Evolutionary conservation across 495 filamentous ascomycete species (phyloP), one percentile per base, ranked within the genome.

Genomic region (Xylaria intraflava): DNA sequence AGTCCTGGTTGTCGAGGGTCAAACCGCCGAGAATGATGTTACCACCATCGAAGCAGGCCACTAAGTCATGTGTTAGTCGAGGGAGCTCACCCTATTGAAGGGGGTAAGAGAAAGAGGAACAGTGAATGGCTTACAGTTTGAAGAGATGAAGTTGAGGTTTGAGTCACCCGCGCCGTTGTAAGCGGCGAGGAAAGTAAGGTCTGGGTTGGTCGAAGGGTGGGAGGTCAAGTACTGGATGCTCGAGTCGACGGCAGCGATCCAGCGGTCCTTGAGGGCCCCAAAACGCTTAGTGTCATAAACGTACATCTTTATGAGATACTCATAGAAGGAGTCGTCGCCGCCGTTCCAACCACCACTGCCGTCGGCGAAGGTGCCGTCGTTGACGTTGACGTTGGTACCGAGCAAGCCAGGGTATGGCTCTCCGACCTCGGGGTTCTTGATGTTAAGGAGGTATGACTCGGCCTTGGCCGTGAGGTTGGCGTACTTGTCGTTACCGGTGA

Each of bases 231-330:
- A 74, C 31, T 77, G 62, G 30, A 93, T 89, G 20, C 83, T 83
- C 2, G 86, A 90, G 54, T 94, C 84, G 19, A 84, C 88, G 6
- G 90, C 90, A 3, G 72, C 64, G 20, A 88, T 73, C 90, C 90
- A 96, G 51, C 84, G 79, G 57, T 89, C 83, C 52, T 73, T 77
- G 70, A 90, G 89, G 1, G 62, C 29, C 9, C 49, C 69, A 57
- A 86, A 94, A 8, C 82, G 79, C 30, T 67, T 49, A 10, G 84
- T 76, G 63, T 90, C 85, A 64, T 95, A 95, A 56, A 94, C 69
- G 60, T 84, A 94, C 88, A 93, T 92, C 76, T 96, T 96, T 66
- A 96, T 85, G 22, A 95, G 78, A 58, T 96, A 96, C 71, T 96
- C 90, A 68, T 95, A 95, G 72, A 84, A 93, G 22, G 82, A 87